Base-by-base conservation (phyloP, 441 rosid species). In the Arabidopsis lyrata region DNA sequence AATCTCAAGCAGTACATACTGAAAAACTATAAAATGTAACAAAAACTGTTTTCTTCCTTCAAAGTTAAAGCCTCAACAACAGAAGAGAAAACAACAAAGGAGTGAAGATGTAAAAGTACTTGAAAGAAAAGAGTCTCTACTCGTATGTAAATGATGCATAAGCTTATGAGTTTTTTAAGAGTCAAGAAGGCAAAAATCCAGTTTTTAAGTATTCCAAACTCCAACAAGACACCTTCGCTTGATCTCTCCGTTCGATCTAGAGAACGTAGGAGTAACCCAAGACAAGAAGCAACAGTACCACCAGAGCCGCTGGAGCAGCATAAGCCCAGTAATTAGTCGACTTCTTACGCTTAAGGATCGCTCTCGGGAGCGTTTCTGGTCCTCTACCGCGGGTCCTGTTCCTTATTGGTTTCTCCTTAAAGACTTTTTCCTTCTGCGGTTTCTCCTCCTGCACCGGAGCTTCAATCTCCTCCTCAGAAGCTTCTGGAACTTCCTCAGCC, bases 321-420 rank as follows among this genome's bases (percentile, higher is more conserved):
- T 85, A 91, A 35, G 78, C 34, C 98, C 88, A 91, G 87, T 91
- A 85, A 18, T 80, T 82, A 35, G 81, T 72, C 2, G 90, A 66
- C 86, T 88, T 93, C 79, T 86, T 95, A 78, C 86, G 86, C 88
- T 83, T 93, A 76, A 86, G 76, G 60, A 92, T 85, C 57, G 88
- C 87, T 79, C 86, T 95, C 0, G 98, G 93, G 64, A 86, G 81
- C 0, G 90, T 74, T 29, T 90, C 97, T 5, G 79, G 50, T n/a
- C 87, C 98, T 76, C 81, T 77, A 8, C 16, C 20, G 16, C 81
- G 81, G 45, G 61, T 54, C 34, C 81, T 77, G 81, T 66, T 77
- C 74, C 74, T 88, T 35, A 79, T 27, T 9, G 89, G 90, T 74
- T 95, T 88, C 76, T 74, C 31, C 83, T 84, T 86, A 4, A 79